phyloP scores from a whole-genome alignment of 257 asterid genomes.

The Datura wrightii region DNA sequence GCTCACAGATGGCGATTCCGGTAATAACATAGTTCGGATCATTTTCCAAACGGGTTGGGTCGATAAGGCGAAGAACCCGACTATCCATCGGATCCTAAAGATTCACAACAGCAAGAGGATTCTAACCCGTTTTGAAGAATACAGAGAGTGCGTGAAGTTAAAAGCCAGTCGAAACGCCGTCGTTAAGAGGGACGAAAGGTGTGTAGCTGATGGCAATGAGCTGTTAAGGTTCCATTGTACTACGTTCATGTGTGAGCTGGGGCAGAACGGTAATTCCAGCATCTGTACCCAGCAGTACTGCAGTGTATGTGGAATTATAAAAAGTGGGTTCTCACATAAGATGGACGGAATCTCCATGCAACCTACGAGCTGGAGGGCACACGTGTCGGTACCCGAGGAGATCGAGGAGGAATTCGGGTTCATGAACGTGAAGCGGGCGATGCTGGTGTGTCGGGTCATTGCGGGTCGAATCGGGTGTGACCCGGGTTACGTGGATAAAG shows the following conservation, averaged over 20 bases:
- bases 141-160: slow-evolving; percentile 68
- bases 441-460: slow-evolving; percentile 79
- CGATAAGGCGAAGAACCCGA: slow-evolving; percentile 44
- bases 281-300: slow-evolving; percentile 69
- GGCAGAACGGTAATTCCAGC: slow-evolving; percentile 50
- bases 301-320: slow-evolving; percentile 72
- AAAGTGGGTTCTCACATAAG: slow-evolving; percentile 75
- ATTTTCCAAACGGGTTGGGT: slow-evolving; percentile 90
- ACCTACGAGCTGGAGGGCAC: slow-evolving; percentile 79
- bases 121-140: slow-evolving; percentile 65
- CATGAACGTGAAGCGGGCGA: slow-evolving; percentile 77
- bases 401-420: slow-evolving; percentile 82
- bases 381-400: slow-evolving; percentile 75
- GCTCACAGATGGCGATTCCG: slow-evolving; percentile 68
- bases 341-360: slow-evolving; percentile 79
- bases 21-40: slow-evolving; percentile 75
- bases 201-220: slow-evolving; percentile 90
- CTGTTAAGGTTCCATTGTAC: slow-evolving; percentile 76
- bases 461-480: slow-evolving; percentile 83
- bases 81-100: slow-evolving; percentile 72
- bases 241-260: slow-evolving; percentile 69
- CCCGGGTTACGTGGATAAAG: slow-evolving; percentile 47
- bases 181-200: slow-evolving; percentile 54
- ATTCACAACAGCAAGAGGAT: slow-evolving; percentile 69
- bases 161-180: slow-evolving; percentile 46